Conservation (phyloP, 1,139 yeast species). For the Blastobotrys serpentis region DNA sequence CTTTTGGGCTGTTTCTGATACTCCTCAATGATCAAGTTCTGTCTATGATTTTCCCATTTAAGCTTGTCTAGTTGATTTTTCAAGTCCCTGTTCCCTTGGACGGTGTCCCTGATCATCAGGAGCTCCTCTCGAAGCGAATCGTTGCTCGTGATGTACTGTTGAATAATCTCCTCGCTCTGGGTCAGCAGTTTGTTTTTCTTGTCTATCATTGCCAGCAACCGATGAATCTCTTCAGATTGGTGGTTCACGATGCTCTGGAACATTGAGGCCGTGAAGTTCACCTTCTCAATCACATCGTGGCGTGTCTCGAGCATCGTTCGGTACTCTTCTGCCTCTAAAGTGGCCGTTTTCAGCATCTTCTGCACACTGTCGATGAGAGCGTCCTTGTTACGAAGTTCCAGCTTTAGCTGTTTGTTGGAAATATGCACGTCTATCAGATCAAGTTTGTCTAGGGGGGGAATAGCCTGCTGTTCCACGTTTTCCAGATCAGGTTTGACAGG, state of each 20-base stretch:
- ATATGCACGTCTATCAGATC: not conserved
- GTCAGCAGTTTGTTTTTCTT: not conserved
- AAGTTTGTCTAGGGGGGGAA: no score
- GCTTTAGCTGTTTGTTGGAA: not conserved
- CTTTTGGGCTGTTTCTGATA: conserved; percentile 1
- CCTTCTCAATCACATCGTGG: conserved; percentile 5
- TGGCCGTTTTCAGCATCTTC: not conserved
- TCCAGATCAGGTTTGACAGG: no score
- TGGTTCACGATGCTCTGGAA: conserved; percentile 6
- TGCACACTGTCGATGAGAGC: not conserved
- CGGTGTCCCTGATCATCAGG: not conserved
- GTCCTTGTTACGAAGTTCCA: not conserved
- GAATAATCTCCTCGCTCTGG: conserved; percentile 5
- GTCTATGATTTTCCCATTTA: not conserved
- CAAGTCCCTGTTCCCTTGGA: conserved; percentile 1
- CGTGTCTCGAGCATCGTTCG: conserved; percentile 3
- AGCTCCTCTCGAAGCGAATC: conserved; percentile 7
- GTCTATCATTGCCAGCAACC: not conserved
- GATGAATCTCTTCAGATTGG: conserved; percentile 4
- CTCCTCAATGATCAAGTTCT: conserved; percentile 1
- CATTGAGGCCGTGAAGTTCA: conserved; percentile 4
- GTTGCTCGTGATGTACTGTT: not conserved
- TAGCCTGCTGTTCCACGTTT: no score
- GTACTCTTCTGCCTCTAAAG: not conserved
- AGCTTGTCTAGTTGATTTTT: not conserved